Evolutionary conservation across 2,329 filamentous ascomycete species (phyloP), one percentile per base, ranked within the genome.

Genomic region (Cercospora janseana): DNA sequence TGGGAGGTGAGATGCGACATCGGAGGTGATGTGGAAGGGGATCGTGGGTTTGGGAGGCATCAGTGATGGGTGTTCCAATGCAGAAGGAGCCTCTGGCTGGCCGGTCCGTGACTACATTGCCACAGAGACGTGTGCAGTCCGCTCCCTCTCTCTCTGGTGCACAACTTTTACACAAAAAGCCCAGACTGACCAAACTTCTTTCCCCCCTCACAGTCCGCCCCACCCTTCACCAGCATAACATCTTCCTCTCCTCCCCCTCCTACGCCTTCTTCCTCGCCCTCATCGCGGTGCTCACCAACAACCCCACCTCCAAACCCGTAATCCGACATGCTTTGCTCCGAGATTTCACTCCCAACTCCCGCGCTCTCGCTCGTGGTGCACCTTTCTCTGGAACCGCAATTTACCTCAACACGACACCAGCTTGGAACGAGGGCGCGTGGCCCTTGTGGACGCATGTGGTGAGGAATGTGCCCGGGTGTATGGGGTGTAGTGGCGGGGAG

Each of bases 381-480:
- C 53, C 53, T 3, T 56, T 52, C 10, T 38, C 46, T 0, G 53
- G 53, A 1, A 56, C 53, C 15, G 53, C 49, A 13, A 52, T 56
- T 4, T 52, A 56, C 16, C 9, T 50, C 5, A 51, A 51, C n/a
- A 48, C 46, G 2, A 52, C 24, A 5, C 15, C 52, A 4, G 49
- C 34, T 3, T 52, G 53, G 49, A 23, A 46, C 10, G 28, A 54
- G 43, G 47, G 46, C n/a, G 53, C 53, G 12, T 56, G 49, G 49
- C 49, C 53, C 8, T 26, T 56, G 8, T 56, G 53, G 53, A 52
- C 49, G 6, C 49, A 56, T 26, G 40, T 56, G 5, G 49, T 52
- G 7, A 34, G 53, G 6, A 27, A 52, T 15, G 31, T 56, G 3
- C 49, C 50, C 10, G 53, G 53, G 13, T 52, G 49, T 48, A 27